phyloP scores from a whole-genome alignment of 345 rosid species.

The Gynandropsis gynandra region DNA sequence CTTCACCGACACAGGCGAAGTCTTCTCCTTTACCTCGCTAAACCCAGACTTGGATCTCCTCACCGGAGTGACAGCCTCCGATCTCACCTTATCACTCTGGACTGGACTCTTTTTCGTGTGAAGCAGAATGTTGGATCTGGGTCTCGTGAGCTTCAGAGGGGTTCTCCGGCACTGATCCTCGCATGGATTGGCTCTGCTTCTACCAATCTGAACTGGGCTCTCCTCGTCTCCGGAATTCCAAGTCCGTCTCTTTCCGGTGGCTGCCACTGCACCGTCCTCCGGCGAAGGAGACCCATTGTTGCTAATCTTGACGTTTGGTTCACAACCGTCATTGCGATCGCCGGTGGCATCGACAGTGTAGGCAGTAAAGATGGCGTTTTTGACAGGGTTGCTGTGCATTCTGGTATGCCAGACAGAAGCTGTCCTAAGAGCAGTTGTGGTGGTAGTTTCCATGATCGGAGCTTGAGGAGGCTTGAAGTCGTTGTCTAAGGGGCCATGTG shows the following conservation, averaged over 20 bases:
- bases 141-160: constrained; percentile 28
- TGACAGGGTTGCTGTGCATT: constrained; percentile 49
- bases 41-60: constrained; percentile 18
- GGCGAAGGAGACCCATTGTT: constrained; percentile 22
- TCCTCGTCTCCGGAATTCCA: constrained; percentile 51
- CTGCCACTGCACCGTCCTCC: constrained; percentile 19
- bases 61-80: constrained; percentile 24
- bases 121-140: constrained; percentile 29
- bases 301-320: constrained; percentile 12
- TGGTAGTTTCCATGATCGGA: constrained; percentile 28
- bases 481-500: constrained; percentile 23
- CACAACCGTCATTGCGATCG: constrained; percentile 1
- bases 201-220: constrained; percentile 29
- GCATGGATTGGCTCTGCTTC: constrained; percentile 19
- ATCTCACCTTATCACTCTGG: constrained; percentile 30
- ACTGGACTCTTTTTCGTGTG: constrained; percentile 23
- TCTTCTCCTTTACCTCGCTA: constrained; percentile 26
- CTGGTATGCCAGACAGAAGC: constrained; percentile 87
- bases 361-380: constrained; percentile 48
- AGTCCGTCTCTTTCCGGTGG: constrained; percentile 49
- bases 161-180: constrained; percentile 20
- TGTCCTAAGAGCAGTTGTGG: constrained; percentile 34
- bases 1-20: constrained; percentile 33
- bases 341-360: constrained; percentile 35
- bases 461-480: constrained; percentile 11